Percentiles rank a stretch among this genome's conserved stretches.
Evolutionary conservation across 306 rosid species (phyloP).

Genomic region (Dalbergia oliveri): DNA sequence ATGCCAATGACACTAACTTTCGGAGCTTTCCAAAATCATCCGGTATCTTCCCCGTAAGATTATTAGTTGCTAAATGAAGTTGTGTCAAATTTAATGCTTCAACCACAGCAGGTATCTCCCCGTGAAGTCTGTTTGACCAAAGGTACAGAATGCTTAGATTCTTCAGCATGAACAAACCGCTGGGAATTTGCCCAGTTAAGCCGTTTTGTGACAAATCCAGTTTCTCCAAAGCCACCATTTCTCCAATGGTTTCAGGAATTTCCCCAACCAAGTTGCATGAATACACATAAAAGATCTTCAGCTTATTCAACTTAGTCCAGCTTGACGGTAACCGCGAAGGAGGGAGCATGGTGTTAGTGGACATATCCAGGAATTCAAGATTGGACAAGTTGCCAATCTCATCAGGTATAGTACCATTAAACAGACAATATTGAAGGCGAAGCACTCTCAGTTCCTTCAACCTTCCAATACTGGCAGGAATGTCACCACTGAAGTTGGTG

Average conservation of each 20-base stretch:
- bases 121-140: constrained; percentile 55
- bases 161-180: constrained; percentile 56
- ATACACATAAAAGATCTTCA: constrained; percentile 53
- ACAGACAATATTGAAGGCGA: constrained; percentile 34
- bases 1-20: constrained; percentile 45
- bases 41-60: constrained; percentile 62
- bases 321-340: constrained; percentile 51
- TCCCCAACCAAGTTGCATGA: constrained; percentile 61
- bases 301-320: constrained; percentile 60
- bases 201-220: constrained; percentile 57
- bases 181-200: constrained; percentile 67
- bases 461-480: constrained; percentile 63
- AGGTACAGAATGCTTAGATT: constrained; percentile 58
- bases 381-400: constrained; percentile 71
- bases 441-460: constrained; percentile 54
- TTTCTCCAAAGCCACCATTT: constrained; percentile 61
- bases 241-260: constrained; percentile 64
- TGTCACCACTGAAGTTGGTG: constrained; percentile 61
- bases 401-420: constrained; percentile 61
- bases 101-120: constrained; percentile 62
- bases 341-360: constrained; percentile 27
- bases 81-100: constrained; percentile 52
- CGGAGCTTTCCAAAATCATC: constrained; percentile 64
- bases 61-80: constrained; percentile 51
- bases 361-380: constrained; percentile 54